These are phyloP conservation scores for Acacia confusa DNA, from an alignment of 306 rosid species.

Conservation along the genomic window DNA sequence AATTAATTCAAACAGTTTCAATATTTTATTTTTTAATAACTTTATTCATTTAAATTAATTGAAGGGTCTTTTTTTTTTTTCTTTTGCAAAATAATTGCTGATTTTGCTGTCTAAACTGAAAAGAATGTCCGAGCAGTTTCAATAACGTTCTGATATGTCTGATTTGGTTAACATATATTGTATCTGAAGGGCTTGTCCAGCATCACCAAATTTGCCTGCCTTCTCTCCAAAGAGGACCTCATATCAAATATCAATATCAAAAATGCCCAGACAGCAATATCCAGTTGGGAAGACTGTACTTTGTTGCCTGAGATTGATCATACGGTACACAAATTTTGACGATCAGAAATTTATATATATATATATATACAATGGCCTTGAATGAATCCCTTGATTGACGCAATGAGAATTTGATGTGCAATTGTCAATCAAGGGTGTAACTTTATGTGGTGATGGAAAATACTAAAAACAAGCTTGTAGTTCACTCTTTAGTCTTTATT, in stretches of 20 bases:
- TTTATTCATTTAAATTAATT: background rate
- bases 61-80: no score
- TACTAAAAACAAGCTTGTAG: background rate
- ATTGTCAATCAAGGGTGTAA: background rate
- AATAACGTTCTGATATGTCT: background rate
- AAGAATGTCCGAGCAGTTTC: background rate
- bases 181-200: background rate
- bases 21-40: background rate
- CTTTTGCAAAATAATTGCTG: no score
- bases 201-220: slow-evolving; percentile 9
- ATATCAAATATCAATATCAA: slow-evolving; percentile 20
- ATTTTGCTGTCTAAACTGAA: background rate
- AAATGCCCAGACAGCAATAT: background rate
- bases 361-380: background rate
- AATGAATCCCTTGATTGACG: background rate
- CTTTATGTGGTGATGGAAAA: background rate
- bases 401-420: background rate
- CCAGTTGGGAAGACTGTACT: background rate
- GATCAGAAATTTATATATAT: background rate
- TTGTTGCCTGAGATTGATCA: slow-evolving; percentile 19
- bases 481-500: background rate
- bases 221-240: slow-evolving; percentile 20
- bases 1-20: background rate
- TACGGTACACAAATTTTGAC: background rate
- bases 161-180: slow-evolving; percentile 2